A percentile compares a stretch with the other conserved stretches of the same genome.
Evolutionary conservation across 257 asterid species (phyloP).

Genomic region (Lycium barbarum): DNA sequence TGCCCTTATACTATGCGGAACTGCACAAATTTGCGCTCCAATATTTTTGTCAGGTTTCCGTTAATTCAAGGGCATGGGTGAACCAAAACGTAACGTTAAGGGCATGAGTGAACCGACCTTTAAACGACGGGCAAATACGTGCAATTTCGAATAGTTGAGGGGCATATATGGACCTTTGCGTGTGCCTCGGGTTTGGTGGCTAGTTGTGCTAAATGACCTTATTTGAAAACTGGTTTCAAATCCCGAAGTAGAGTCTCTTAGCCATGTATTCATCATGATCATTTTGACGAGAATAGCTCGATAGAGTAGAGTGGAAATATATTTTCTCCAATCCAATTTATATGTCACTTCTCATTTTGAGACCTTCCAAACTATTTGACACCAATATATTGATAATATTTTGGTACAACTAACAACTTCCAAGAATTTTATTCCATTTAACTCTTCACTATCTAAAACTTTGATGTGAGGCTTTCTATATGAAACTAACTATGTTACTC

Average conservation of each 20-base stretch:
- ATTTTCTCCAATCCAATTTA: conserved; percentile 12
- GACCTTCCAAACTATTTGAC: conserved; percentile 11
- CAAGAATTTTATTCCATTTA: background rate
- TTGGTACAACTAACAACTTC: conserved; percentile 12
- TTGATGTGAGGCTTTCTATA: background rate
- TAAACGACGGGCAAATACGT: no score
- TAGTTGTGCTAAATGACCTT: background rate
- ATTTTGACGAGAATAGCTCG: background rate
- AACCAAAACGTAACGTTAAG: no score
- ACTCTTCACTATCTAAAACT: conserved; percentile 1
- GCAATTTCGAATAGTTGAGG: no score
- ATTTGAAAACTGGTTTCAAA: background rate
- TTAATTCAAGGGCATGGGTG: no score
- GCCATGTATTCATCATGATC: background rate
- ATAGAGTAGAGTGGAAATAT: background rate
- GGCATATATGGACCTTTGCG: background rate
- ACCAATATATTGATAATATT: conserved; percentile 6
- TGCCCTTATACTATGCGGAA: no score
- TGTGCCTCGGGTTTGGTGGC: background rate
- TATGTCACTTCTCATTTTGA: background rate
- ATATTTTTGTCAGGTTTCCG: no score
- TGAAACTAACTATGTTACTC: background rate
- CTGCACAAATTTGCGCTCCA: no score
- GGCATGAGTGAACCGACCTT: no score
- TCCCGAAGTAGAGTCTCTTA: background rate